Conservation (phyloP, 345 rosid species). For the Xanthoceras sorbifolium region DNA sequence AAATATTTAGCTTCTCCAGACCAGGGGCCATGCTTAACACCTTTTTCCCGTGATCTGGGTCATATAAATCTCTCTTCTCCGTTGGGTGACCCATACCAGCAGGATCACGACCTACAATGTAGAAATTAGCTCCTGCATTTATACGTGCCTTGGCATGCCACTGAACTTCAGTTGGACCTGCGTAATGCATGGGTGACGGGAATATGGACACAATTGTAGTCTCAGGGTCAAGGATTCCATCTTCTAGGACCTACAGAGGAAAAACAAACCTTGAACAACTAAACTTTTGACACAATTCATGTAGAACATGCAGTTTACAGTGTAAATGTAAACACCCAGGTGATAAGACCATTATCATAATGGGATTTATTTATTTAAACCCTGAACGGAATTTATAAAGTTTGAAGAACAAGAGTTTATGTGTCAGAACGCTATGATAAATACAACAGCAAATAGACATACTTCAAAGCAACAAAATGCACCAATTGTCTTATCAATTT, state of each 20-base stretch:
- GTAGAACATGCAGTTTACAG: neutral
- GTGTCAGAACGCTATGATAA: neutral
- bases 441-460: neutral
- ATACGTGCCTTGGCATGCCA: conserved; percentile 99
- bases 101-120: conserved; percentile 98
- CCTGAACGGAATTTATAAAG: neutral
- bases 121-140: conserved; percentile 97
- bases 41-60: conserved; percentile 96
- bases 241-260: conserved; percentile 72
- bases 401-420: neutral
- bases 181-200: conserved; percentile 98
- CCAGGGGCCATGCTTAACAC: conserved; percentile 99
- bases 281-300: neutral
- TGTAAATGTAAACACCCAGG: neutral
- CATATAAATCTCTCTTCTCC: conserved; percentile 92
- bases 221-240: conserved; percentile 86
- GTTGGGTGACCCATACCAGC: conserved; percentile 98
- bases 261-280: neutral
- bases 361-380: neutral
- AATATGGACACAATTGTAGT: conserved; percentile 94
- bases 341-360: neutral
- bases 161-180: conserved; percentile 99
- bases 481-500: neutral
- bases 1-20: conserved; percentile 86
- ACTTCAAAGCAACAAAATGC: neutral